Conservation (phyloP, 1,284 basidiomycete species). For the Puccinia coronata region DNA sequence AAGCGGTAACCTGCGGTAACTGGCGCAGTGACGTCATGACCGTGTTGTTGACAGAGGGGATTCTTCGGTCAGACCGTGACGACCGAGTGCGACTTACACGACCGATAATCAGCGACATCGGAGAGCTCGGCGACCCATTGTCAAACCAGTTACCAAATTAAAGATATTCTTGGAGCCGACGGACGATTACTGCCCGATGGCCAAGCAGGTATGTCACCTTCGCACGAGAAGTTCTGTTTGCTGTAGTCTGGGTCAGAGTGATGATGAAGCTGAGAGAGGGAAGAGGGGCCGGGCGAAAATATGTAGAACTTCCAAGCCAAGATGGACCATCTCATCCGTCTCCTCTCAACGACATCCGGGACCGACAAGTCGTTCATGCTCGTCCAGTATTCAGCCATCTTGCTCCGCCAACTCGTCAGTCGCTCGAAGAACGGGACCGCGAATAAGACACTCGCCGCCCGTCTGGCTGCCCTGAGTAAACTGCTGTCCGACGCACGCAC, state of each 20-base stretch:
- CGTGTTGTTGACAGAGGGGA: background rate
- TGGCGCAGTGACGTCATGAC: background rate
- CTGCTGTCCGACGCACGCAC: slow-evolving; percentile 46
- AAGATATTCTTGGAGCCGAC: background rate
- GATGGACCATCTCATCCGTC: slow-evolving; percentile 40
- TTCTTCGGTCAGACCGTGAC: slow-evolving; percentile 9
- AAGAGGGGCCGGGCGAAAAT: too few species aligned
- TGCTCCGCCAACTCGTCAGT: slow-evolving; percentile 21
- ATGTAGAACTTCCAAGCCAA: background rate
- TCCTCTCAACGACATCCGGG: slow-evolving; percentile 42
- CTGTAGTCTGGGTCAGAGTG: too few species aligned
- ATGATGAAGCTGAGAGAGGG: too few species aligned
- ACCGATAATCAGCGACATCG: background rate
- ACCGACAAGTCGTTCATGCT: slow-evolving; percentile 49
- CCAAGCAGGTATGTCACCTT: background rate
- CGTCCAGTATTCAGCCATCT: slow-evolving; percentile 33
- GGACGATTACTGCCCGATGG: background rate
- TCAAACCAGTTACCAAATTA: too few species aligned
- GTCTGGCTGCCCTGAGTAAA: slow-evolving; percentile 30
- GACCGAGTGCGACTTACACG: background rate
- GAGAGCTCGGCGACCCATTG: background rate
- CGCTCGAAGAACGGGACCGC: background rate
- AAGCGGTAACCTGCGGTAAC: too few species aligned
- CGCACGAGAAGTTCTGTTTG: background rate
- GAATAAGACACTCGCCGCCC: slow-evolving; percentile 5